Base-by-base conservation (phyloP, 1,284 basidiomycete genomes). In the Sphagnurus paluster region DNA sequence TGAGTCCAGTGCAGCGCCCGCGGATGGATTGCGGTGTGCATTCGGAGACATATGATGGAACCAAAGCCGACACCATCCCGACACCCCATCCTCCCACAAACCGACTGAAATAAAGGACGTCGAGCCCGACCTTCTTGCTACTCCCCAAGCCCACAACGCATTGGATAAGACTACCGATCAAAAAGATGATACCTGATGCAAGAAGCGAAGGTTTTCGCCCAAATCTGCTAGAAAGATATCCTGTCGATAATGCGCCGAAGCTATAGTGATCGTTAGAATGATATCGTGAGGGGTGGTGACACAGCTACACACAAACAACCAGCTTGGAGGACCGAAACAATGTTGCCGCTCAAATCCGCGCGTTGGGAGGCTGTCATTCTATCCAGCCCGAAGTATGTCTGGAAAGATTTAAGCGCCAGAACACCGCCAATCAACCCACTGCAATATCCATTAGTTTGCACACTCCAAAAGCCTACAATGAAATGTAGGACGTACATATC, bases 11-110 rank as follows among this genome's bases (percentile, higher is more conserved):
- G 50, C 80, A 79, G 16, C 78, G 65, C 1, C 80, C 79, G 50
- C 80, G 71, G 39, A 82, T 80, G 16, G 69, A 67, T 51, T 69
- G 72, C 4, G 80, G 81, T 1, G 75, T 74, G 39, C 75, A 79
- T 62, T 83, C 81, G 3, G 76, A 75, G 4, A 80, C 71, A 46
- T 82, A 83, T 0, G 78, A 72, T 1, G 81, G 80, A 24, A 80
- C 75, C 4, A 82, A 65, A 3, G 74, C 74, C 1, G 74, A 75
- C 39, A 79, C 74, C 70, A 77, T 74, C 14, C 76, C 76, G 25
- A 79, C 65, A 14, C 77, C 75, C 35, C 75, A 57, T 7, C 75
- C 75, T 11, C 69, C 75, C 7, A 78, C 29, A 50, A 78, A 74
- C 19, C 75, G 66, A 34, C 76, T 68, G 54, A 75, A 72, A 56